Conservation (phyloP, 768 basidiomycete species). For the Hygrophorus russula region DNA sequence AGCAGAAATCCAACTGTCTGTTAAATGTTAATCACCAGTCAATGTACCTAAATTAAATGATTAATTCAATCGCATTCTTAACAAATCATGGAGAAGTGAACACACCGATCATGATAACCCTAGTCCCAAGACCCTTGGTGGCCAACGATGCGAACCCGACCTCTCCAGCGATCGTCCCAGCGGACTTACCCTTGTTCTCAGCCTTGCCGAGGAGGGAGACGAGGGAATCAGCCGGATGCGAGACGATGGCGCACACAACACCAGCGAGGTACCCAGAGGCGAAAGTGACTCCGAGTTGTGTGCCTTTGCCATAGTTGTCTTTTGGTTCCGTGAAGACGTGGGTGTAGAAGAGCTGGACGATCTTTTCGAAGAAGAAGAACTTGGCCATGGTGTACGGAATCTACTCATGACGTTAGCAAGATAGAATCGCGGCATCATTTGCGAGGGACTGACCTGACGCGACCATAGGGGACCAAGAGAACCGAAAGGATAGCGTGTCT, state of each 20-base stretch:
- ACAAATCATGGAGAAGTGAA: slow-evolving; percentile 18
- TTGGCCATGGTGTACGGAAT: slow-evolving; percentile 99
- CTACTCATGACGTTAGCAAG: slow-evolving; percentile 22
- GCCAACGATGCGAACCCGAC: slow-evolving; percentile 53
- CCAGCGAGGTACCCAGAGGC: slow-evolving; percentile 90
- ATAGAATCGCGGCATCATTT: background rate
- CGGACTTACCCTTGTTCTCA: slow-evolving; percentile 69
- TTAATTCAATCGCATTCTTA: background rate
- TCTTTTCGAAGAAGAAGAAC: slow-evolving; percentile 93
- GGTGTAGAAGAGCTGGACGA: slow-evolving; percentile 79
- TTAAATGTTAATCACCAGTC: slow-evolving; percentile 22
- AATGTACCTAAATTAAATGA: slow-evolving; percentile 19
- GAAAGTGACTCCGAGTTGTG: slow-evolving; percentile 85
- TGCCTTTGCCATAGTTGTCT: slow-evolving; percentile 66
- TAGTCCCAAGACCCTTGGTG: slow-evolving; percentile 81
- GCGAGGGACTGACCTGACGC: slow-evolving; percentile 47
- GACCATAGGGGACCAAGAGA: slow-evolving; percentile 83
- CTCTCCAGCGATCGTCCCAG: slow-evolving; percentile 61
- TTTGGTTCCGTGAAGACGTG: slow-evolving; percentile 76
- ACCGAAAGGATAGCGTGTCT: slow-evolving; percentile 80
- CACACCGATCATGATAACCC: slow-evolving; percentile 76
- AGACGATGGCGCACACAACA: slow-evolving; percentile 92
- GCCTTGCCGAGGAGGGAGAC: slow-evolving; percentile 92
- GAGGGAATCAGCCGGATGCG: slow-evolving; percentile 90
- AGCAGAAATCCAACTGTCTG: background rate